phyloP scores from a whole-genome alignment of 495 filamentous ascomycete genomes.

The Immersiella caudata region DNA sequence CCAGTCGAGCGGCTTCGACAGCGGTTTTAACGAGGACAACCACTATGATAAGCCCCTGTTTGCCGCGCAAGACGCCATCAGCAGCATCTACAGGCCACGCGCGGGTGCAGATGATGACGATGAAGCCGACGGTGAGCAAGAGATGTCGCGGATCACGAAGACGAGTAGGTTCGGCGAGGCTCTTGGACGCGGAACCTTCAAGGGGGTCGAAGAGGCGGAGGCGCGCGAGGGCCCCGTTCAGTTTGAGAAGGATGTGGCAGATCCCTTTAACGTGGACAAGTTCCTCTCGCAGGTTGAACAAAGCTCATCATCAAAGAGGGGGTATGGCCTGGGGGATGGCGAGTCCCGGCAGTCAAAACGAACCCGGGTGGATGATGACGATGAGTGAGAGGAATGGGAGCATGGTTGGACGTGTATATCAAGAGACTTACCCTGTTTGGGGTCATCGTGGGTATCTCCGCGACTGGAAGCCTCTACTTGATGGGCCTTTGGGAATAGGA shows the following conservation, averaged over 20 bases:
- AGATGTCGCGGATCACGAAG: slow-evolving; percentile 86
- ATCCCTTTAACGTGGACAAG: slow-evolving; percentile 91
- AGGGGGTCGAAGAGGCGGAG: slow-evolving; percentile 86
- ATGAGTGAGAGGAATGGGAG: slow-evolving; percentile 29
- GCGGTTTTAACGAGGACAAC: slow-evolving; percentile 96
- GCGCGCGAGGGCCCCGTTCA: slow-evolving; percentile 89
- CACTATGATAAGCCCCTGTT: slow-evolving; percentile 97
- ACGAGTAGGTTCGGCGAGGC: slow-evolving; percentile 78
- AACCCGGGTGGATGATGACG: slow-evolving; percentile 78
- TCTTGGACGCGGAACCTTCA: slow-evolving; percentile 87
- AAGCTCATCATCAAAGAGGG: slow-evolving; percentile 65
- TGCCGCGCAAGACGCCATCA: slow-evolving; percentile 93
- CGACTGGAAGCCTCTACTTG: no score
- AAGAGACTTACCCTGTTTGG: neutral
- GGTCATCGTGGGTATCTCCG: neutral
- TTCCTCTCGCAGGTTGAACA: slow-evolving; percentile 81
- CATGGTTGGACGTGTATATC: neutral
- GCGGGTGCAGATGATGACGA: slow-evolving; percentile 72
- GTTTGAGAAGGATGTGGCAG: slow-evolving; percentile 87
- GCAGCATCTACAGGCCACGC: slow-evolving; percentile 87
- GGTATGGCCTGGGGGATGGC: slow-evolving; percentile 81
- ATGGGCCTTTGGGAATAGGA: no score
- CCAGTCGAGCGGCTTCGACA: slow-evolving; percentile 83
- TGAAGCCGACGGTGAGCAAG: slow-evolving; percentile 75
- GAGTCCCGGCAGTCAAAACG: slow-evolving; percentile 72